Evolutionary conservation across 2,329 filamentous ascomycete genomes (phyloP).

Genomic region (Ophiostoma sp.): DNA sequence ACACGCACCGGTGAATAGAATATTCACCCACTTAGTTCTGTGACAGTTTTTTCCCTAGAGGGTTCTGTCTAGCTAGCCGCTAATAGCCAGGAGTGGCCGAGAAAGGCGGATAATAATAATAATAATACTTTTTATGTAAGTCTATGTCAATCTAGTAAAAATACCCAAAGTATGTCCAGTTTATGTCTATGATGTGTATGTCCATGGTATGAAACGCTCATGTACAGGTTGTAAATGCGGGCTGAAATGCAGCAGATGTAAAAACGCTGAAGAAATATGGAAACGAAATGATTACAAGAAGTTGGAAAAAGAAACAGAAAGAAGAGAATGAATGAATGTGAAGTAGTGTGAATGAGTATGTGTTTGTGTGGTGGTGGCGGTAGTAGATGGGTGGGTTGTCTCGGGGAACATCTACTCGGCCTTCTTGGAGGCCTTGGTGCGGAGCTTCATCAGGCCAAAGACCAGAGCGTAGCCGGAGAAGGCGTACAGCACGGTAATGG

Average conservation of each 20-base stretch:
- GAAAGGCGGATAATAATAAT: too few relatives aligned
- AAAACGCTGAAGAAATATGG: not conserved
- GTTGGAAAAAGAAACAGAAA: not conserved
- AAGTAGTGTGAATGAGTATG: not conserved
- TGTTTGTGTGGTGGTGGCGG: too few relatives aligned
- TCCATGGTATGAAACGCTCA: slow-evolving; percentile 6
- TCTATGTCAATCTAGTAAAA: slow-evolving; percentile 2
- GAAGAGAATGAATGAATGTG: not conserved
- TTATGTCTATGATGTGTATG: slow-evolving; percentile 1
- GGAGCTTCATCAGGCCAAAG: slow-evolving; percentile 49
- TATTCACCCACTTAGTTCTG: too few relatives aligned
- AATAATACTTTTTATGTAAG: not conserved
- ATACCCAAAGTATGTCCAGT: not conserved
- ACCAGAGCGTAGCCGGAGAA: slow-evolving; percentile 54
- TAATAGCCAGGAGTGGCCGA: too few relatives aligned
- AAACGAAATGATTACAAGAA: not conserved
- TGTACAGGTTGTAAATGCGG: slow-evolving; percentile 5
- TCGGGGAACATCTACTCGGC: not conserved
- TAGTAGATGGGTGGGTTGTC: too few relatives aligned
- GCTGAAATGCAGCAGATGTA: not conserved
- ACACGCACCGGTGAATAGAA: too few relatives aligned
- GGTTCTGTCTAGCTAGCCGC: too few relatives aligned
- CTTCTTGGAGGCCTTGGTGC: slow-evolving; percentile 41
- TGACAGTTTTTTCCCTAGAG: too few relatives aligned
- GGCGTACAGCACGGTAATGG: slow-evolving; percentile 57